These are phyloP conservation scores for Cladorrhinum sp. DNA, from an alignment of 2,329 filamentous ascomycete genomes.

Conservation along the genomic window DNA sequence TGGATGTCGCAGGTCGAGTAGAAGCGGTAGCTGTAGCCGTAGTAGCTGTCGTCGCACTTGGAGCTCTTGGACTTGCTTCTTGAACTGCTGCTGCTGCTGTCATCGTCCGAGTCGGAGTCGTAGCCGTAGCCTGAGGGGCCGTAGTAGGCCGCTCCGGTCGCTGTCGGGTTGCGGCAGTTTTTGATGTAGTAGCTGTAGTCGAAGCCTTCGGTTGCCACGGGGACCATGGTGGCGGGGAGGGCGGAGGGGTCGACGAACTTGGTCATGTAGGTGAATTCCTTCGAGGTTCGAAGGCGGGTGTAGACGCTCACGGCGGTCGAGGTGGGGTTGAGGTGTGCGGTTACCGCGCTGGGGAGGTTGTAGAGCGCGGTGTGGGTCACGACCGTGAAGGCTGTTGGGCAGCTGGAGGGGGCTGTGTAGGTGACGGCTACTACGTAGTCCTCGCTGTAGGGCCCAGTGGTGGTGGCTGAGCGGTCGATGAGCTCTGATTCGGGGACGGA, in stretches of 20 bases:
- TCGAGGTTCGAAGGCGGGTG: not conserved
- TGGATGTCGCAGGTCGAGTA: not conserved
- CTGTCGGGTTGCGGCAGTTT: constrained; percentile 18
- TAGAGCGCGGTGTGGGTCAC: constrained; percentile 16
- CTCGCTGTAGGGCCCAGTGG: not conserved
- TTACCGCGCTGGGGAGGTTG: constrained; percentile 20
- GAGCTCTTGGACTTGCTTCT: not conserved
- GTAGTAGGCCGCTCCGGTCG: not conserved
- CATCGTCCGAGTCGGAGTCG: not conserved
- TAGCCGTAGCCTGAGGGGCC: not conserved
- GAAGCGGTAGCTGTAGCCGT: constrained; percentile 17
- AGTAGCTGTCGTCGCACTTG: not conserved
- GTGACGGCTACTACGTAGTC: constrained; percentile 13
- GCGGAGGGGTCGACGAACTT: constrained; percentile 4
- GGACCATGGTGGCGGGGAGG: not conserved
- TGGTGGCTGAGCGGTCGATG: not conserved
- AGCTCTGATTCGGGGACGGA: constrained; percentile 6
- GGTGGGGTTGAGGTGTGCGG: constrained; percentile 9
- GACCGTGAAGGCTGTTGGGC: constrained; percentile 31
- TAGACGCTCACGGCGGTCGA: constrained; percentile 7
- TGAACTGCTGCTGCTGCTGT: not conserved
- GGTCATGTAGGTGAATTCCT: constrained; percentile 1
- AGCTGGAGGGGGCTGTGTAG: constrained; percentile 29
- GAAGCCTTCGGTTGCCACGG: not conserved
- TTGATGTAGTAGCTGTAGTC: constrained; percentile 14